Percentiles rank a stretch among this genome's conserved stretches.
Conservation (phyloP, 768 basidiomycete species). For the Boletus subparvulus region DNA sequence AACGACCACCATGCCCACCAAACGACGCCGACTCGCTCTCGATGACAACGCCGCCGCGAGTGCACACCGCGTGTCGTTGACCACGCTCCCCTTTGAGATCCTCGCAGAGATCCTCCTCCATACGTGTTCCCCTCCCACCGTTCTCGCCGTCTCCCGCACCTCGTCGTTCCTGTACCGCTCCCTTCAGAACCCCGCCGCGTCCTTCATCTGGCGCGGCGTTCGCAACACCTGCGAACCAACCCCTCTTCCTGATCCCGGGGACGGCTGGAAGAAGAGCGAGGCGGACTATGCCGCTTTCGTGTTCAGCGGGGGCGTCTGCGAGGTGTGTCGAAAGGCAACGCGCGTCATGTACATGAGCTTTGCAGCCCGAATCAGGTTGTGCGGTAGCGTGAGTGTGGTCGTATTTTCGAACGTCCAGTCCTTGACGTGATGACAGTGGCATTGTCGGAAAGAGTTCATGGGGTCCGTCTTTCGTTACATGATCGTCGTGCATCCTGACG, state of each 20-base stretch:
- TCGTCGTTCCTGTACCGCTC: constrained; percentile 53
- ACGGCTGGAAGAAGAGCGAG: constrained; percentile 45
- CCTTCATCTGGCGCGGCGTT: constrained; percentile 60
- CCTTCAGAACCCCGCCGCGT: constrained; percentile 43
- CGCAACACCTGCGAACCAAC: constrained; percentile 37
- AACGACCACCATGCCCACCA: neutral
- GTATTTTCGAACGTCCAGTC: neutral
- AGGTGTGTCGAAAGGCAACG: constrained; percentile 48
- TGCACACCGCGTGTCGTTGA: constrained; percentile 1
- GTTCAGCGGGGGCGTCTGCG: constrained; percentile 58
- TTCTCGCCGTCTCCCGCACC: constrained; percentile 59
- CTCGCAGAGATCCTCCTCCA: constrained; percentile 59
- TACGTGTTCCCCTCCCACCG: constrained; percentile 51
- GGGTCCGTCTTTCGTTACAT: constrained; percentile 12
- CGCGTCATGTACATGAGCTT: constrained; percentile 47
- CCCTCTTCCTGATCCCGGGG: constrained; percentile 44
- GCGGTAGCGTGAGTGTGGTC: constrained; percentile 36
- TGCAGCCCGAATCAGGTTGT: constrained; percentile 46
- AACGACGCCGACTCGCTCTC: neutral
- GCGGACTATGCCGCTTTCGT: constrained; percentile 62
- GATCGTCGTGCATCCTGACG: neutral
- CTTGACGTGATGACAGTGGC: constrained; percentile 12
- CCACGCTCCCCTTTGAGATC: constrained; percentile 57
- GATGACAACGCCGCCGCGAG: neutral
- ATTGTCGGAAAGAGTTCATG: constrained; percentile 18